phyloP scores from a whole-genome alignment of 176 grass and related monocot genomes.

The Aegilops tauschii region DNA sequence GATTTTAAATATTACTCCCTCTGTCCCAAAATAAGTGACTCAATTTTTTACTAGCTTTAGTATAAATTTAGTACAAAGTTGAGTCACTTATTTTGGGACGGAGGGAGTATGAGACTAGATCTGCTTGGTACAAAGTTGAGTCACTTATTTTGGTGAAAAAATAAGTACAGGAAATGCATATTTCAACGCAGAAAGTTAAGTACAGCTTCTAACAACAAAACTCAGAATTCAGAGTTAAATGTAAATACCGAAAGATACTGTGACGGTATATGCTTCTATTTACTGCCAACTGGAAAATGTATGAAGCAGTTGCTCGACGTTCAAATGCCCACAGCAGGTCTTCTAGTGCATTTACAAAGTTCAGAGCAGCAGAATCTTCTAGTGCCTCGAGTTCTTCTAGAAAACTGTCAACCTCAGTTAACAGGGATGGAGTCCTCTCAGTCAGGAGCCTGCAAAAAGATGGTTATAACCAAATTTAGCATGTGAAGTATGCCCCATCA shows the following conservation, averaged over 20 bases:
- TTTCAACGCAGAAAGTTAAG: not conserved
- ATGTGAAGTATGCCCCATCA: slow-evolving; percentile 7
- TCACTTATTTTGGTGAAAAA: not conserved
- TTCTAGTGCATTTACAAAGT: slow-evolving; percentile 96
- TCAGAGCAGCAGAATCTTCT: slow-evolving; percentile 73
- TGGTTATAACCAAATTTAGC: slow-evolving; percentile 14
- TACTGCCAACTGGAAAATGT: slow-evolving; percentile 88
- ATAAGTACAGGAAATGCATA: not conserved
- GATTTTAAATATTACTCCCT: not conserved
- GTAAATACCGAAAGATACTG: slow-evolving; percentile 73
- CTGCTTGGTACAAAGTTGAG: no score
- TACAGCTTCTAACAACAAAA: not conserved
- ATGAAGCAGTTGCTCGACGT: slow-evolving; percentile 72
- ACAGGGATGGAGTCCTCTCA: slow-evolving; percentile 45
- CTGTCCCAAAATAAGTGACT: no score
- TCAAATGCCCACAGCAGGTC: slow-evolving; percentile 95
- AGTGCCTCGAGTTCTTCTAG: slow-evolving; percentile 49
- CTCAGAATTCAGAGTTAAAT: not conserved
- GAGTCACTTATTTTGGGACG: no score
- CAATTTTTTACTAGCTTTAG: no score
- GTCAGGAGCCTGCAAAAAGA: slow-evolving; percentile 71
- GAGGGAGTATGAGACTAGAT: no score
- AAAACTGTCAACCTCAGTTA: slow-evolving; percentile 52
- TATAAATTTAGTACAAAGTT: no score
- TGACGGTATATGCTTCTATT: slow-evolving; percentile 66